These are phyloP conservation scores for Phytophthora meadii DNA, from an alignment of 352 stramenopile genomes.

Conservation along the genomic window DNA sequence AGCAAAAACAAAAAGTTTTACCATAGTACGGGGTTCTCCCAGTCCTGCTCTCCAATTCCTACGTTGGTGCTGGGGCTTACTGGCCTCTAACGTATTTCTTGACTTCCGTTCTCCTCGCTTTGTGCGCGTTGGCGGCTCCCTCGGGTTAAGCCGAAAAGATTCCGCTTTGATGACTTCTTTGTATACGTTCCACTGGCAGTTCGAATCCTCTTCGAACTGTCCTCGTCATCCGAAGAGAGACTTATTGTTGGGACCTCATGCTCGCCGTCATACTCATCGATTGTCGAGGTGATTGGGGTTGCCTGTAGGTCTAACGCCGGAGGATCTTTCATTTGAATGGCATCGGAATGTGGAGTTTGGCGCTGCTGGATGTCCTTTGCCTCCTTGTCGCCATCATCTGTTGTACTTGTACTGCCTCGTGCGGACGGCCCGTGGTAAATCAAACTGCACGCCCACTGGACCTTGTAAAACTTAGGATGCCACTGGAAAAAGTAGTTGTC, in stretches of 20 bases:
- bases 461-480: constrained; percentile 86
- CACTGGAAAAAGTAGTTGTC: constrained; percentile 89
- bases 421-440: constrained; percentile 39
- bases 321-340: constrained; percentile 19
- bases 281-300: constrained; percentile 32
- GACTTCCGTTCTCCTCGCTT: constrained; percentile 33
- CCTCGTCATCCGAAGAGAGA: constrained; percentile 31
- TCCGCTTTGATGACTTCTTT: constrained; percentile 32
- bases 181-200: constrained; percentile 40
- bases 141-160: constrained; percentile 32
- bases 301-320: constrained; percentile 35
- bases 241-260: constrained; percentile 25
- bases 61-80: constrained; percentile 15
- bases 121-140: constrained; percentile 32
- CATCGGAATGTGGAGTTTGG: constrained; percentile 21
- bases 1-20: constrained; percentile 10
- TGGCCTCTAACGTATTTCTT: constrained; percentile 22
- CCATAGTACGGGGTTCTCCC: constrained; percentile 8
- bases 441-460: constrained; percentile 72
- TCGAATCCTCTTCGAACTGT: constrained; percentile 20
- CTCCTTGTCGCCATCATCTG: constrained; percentile 1
- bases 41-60: constrained; percentile 26
- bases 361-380: constrained; percentile 17
- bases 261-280: constrained; percentile 27
- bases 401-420: constrained; percentile 10